Base-by-base conservation (phyloP, 2,329 filamentous ascomycete species). In the Alternaria dauci region DNA sequence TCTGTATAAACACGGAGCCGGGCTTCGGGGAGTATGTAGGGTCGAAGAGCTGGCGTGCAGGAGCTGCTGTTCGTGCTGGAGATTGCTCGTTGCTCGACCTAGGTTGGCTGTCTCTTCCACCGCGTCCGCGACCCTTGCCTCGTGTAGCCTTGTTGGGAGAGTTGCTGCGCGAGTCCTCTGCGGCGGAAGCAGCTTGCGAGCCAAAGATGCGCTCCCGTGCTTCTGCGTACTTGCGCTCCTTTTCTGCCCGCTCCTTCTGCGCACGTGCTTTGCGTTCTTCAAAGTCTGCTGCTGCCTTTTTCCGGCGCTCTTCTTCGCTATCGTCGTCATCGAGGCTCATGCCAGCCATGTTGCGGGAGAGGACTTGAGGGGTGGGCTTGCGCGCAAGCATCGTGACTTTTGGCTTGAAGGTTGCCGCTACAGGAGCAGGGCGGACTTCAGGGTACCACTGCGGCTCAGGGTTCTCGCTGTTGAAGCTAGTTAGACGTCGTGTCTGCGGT, bases 151-250 rank as follows among this genome's bases (percentile, higher is more conserved):
- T 74, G 61, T 62, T 74, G 1, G 75, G 75, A 36, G 77, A 78
- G 18, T 77, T 74, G 28, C 73, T 76, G 47, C 73, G 71, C 36
- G 74, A 79, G 60, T 68, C 72, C 56, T 72, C 78, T 30, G 77
- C 69, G 6, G 78, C 65, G 6, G 77, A 72, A 18, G 78, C 63
- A 12, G 71, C 69, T 32, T 77, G 76, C 23, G 87, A 88, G 20
- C 93, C 93, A 78, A 97, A 94, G 56, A 97, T 89, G 76, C 93
- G 91, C 70, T 94, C 92, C 30, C 94, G 86, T 6, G 89, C 92
- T 81, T 97, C 93, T 62, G 96, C 91, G 76, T 97, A 97, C 62
- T 91, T 91, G 58, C 89, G 89, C 81, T 96, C 91, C 81, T 95
- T 97, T 81, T 96, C 93, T 74, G 96, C 93, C 9, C 89, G 87